Evolutionary conservation across 495 filamentous ascomycete genomes (phyloP), one percentile per base, ranked within the genome.

Genomic region (Amorphotheca resinae): DNA sequence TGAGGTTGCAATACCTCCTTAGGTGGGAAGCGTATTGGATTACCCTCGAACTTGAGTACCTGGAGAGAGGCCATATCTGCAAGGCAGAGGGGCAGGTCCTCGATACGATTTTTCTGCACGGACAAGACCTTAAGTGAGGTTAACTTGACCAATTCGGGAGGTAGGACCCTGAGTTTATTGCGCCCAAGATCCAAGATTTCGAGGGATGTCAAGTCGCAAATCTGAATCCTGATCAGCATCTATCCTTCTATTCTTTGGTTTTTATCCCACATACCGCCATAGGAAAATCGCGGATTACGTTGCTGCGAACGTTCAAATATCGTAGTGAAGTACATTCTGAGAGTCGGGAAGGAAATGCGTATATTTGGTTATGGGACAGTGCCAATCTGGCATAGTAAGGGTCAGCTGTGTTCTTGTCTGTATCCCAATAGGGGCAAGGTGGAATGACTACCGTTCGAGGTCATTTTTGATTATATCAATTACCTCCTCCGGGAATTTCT

Each of bases 281-380:
- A 5, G 89, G 89, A 56, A 98, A 91, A 56, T 94, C 84, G 49
- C 74, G 77, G 42, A 95, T 84, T 42, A 74, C 69, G 56, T 98
- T 98, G 35, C 79, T 79, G 48, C 89, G 70, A 39, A 95, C 79
- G 54, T 98, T 98, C n/a, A 98, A 77, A 56, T 98, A 98, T 31
- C 84, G 84, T 35, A 98, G 70, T 42, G 84, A 82, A 23, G 73
- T 81, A 61, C 91, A 93, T 52, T 85, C 80, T n/a, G 81, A 72
- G 50, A 98, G 86, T 23, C 82, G 76, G 23, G 74, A 65, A 0
- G 88, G 85, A 40, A 98, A 79, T 25, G 79, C 74, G 25, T 79
- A 71, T 15, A 95, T 64, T 38, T 79, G 78, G 59, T 98, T 98
- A 62, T 95, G 85, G 12, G 87, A 87, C 37, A 95, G 65, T 15